Evolutionary conservation across 805 yeast genomes (phyloP), one percentile per base, ranked within the genome.

Genomic region (Hanseniaspora pseudoguilliermondii): DNA sequence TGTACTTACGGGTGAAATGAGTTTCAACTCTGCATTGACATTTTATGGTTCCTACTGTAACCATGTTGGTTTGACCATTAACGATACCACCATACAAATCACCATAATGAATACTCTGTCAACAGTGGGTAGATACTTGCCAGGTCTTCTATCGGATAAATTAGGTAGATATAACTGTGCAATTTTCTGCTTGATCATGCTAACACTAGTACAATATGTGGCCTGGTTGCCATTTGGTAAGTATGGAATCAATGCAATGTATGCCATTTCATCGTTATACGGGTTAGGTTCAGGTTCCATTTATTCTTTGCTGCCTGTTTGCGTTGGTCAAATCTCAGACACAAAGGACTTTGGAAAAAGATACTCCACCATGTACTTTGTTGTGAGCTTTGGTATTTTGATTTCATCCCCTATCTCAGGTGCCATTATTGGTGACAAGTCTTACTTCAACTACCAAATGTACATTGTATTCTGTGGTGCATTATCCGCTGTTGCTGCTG

Each of bases 231-330:
- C 67, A 29, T 70, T 60, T 58, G 76, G 67, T 27, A 58, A 54
- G 60, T 66, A 52, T 53, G 60, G 59, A 32, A 23, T 46, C 16
- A 66, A 57, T 23, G 72, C 61, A 13, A 64, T 64, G 43, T 72
- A 65, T 57, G 73, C 71, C 1, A 78, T 76, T 57, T 66, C 79
- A 2, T 69, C 67, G 1, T 61, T 74, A 5, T 77, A 73, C 60
- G 83, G 83, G 0, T 70, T 78, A 50, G 68, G 72, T 57, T 70
- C 79, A 3, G 75, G 80, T 3, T 72, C 81, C 1, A 75, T 77
- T 8, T 68, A 78, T 49, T 71, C 81, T 6, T 62, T 78, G 38
- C 71, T 77, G 15, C 82, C 82, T 2, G 78, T 75, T 2, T 75
- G 80, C 58, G 68, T 75, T 48, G 80, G 79, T 0, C 76, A 75